Percentiles rank a stretch among this genome's conserved stretches.
Conservation (phyloP, 176 grass and related monocot genomes). For the Zoysia japonica region DNA sequence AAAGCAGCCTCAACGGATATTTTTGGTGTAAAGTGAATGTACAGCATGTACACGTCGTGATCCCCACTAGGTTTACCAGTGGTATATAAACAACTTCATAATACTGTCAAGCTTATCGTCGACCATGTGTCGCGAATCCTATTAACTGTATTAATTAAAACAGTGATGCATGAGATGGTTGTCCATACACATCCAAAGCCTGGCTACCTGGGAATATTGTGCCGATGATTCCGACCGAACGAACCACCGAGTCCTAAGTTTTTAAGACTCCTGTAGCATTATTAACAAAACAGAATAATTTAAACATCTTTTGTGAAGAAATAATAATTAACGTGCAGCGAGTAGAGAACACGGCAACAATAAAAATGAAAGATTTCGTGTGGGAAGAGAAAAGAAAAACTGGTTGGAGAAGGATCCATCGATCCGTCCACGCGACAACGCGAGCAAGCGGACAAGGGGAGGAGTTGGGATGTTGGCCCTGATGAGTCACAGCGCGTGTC, state of each 20-base stretch:
- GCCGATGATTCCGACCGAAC: background rate
- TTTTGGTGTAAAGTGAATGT: slow-evolving; percentile 14
- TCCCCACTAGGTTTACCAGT: slow-evolving; percentile 6
- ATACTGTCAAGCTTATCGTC: slow-evolving; percentile 5
- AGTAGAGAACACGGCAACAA: background rate
- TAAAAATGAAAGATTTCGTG: too few relatives aligned
- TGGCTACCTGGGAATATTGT: background rate
- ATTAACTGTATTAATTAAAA: background rate
- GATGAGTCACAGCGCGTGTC: slow-evolving; percentile 7
- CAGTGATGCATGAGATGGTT: background rate
- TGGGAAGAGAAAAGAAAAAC: background rate
- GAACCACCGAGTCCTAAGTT: background rate
- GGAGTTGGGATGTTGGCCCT: background rate
- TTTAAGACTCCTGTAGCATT: background rate
- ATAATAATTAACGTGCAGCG: background rate
- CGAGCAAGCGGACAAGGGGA: slow-evolving; percentile 15
- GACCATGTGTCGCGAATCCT: slow-evolving; percentile 19
- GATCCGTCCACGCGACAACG: background rate
- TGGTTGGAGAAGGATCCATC: background rate
- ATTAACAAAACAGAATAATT: background rate
- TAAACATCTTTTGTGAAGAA: background rate
- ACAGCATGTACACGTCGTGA: slow-evolving; percentile 16
- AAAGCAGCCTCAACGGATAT: background rate
- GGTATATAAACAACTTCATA: slow-evolving; percentile 7
- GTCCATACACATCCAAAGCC: background rate